phyloP scores from a whole-genome alignment of 257 asterid genomes.

The Ballota nigra region DNA sequence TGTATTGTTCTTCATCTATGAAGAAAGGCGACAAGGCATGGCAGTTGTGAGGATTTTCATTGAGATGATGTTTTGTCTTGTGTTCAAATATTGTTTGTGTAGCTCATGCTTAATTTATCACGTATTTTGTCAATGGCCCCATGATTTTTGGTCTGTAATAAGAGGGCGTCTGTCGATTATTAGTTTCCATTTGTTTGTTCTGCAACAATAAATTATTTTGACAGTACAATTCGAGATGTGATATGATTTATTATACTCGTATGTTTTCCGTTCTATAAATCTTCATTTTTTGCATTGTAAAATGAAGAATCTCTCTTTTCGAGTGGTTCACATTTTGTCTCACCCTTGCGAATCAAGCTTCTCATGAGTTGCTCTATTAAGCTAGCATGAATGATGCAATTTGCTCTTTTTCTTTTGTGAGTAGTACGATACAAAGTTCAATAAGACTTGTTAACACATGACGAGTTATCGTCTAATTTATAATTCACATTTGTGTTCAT shows the following conservation, averaged over 20 bases:
- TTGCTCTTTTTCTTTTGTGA: no score
- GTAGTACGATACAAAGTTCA: no score
- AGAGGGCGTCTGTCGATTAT: constrained; percentile 35
- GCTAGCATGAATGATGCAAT: no score
- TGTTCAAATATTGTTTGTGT: constrained; percentile 34
- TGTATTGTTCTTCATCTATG: constrained; percentile 5
- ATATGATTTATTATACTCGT: constrained; percentile 3
- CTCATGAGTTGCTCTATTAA: no score
- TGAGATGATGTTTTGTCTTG: constrained; percentile 29
- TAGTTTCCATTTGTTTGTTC: constrained; percentile 9
- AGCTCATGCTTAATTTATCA: constrained; percentile 26
- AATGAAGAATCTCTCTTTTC: neutral
- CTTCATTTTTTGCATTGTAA: neutral
- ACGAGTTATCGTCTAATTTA: neutral
- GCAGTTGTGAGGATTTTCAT: constrained; percentile 20
- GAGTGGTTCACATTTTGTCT: neutral
- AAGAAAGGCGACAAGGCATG: constrained; percentile 22
- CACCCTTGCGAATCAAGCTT: neutral
- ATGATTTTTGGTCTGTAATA: constrained; percentile 34
- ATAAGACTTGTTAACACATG: neutral
- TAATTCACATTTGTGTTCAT: neutral
- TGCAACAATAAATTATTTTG: constrained; percentile 22
- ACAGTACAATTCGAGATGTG: constrained; percentile 20
- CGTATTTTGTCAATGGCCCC: constrained; percentile 24
- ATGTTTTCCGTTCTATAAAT: neutral